phyloP scores from a whole-genome alignment of 202 grass and related monocot genomes.

The Eragrostis tef region DNA sequence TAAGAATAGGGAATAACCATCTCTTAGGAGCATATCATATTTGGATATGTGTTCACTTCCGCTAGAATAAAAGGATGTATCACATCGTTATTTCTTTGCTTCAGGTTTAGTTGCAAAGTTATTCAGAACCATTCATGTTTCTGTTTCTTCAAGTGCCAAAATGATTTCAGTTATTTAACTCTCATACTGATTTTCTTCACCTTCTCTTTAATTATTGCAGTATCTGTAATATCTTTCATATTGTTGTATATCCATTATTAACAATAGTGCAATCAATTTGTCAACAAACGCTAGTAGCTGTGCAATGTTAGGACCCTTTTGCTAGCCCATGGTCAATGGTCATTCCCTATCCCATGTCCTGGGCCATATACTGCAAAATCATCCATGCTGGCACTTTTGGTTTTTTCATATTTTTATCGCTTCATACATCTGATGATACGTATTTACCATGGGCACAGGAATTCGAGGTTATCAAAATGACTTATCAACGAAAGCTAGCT shows the following conservation, averaged over 20 bases:
- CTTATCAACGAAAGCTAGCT: slow-evolving; percentile 78
- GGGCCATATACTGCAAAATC: slow-evolving; percentile 5
- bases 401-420: neutral
- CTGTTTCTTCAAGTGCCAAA: neutral
- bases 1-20: neutral
- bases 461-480: slow-evolving; percentile 82
- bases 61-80: neutral
- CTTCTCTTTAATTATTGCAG: neutral
- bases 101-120: neutral
- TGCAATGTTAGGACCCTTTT: neutral
- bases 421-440: slow-evolving; percentile 14
- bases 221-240: neutral
- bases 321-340: slow-evolving; percentile 12
- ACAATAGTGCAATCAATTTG: neutral
- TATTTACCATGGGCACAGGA: slow-evolving; percentile 53
- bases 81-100: neutral
- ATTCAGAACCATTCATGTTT: neutral
- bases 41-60: neutral
- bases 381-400: neutral
- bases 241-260: neutral
- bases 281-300: neutral
- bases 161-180: neutral
- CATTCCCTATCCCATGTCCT: slow-evolving; percentile 5
- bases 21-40: neutral
- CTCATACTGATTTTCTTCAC: neutral